Conservation (phyloP, 257 asterid species). For the Dorcoceras hygrometricum region DNA sequence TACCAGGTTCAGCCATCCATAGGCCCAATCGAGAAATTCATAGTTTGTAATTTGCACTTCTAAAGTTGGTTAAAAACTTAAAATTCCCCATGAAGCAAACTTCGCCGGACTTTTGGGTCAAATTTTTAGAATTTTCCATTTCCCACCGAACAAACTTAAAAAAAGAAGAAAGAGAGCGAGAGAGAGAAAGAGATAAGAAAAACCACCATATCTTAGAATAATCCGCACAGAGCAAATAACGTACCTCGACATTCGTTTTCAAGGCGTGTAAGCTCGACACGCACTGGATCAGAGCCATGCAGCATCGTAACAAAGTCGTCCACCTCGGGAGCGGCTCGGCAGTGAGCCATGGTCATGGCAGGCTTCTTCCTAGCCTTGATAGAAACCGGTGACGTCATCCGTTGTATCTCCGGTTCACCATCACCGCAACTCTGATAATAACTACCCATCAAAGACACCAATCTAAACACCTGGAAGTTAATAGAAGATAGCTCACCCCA, state of each 20-base stretch:
- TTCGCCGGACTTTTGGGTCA: background rate
- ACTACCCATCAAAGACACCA: conserved; percentile 38
- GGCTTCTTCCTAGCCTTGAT: conserved; percentile 52
- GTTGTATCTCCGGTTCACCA: conserved; percentile 49
- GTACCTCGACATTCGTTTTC: conserved; percentile 80
- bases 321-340: conserved; percentile 46
- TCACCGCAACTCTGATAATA: conserved; percentile 23
- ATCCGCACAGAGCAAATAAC: background rate
- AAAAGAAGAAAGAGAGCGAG: no score
- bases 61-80: no score
- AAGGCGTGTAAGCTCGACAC: conserved; percentile 82
- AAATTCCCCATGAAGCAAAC: background rate
- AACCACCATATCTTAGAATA: background rate
- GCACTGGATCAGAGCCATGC: conserved; percentile 90
- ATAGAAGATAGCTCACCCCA: conserved; percentile 22
- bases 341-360: conserved; percentile 19
- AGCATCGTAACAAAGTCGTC: conserved; percentile 59
- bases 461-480: conserved; percentile 19
- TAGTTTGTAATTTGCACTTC: background rate
- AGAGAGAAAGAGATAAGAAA: no score
- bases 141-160: background rate
- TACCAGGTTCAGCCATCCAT: no score
- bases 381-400: conserved; percentile 44
- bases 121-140: background rate
- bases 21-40: no score